Base-by-base conservation (phyloP, 2,329 filamentous ascomycete species). In the Byssothecium circinans region DNA sequence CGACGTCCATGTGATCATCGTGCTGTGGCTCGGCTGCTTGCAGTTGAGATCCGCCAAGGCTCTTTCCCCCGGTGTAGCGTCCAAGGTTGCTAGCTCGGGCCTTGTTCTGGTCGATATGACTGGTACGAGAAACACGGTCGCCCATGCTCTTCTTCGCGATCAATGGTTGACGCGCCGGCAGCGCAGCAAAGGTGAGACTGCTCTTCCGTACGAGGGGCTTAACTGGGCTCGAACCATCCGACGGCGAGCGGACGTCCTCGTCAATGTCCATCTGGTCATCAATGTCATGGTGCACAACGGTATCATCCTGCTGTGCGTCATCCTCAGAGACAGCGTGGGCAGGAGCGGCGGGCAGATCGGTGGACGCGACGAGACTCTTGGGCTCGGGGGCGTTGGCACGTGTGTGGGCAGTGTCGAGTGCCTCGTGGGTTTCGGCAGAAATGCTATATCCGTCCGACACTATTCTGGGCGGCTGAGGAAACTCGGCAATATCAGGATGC, bases 101-200 rank as follows among this genome's bases (percentile, higher is more conserved):
- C 58, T 75, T 80, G 27, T 68, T 62, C 49, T 82, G 80, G 43
- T 95, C 89, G 29, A 91, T 68, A 56, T 96, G 87, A 62, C 89
- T 95, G 6, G 84, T 88, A 50, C 89, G 80, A 18, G 89, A 91
- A 42, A 82, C 74, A 41, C 89, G 80, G 17, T 81, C 79, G 36
- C 80, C 91, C 62, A 91, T 83, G 67, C 88, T 95, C 74, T 91
- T 92, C 69, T 95, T 95, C 14, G 82, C 83, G 25, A 85, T 84
- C 43, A 97, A 77, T 29, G 92, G 92, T 64, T 97, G 92, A 52
- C 94, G 83, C 2, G 92, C 91, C 23, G 94, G 94, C 11, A 99
- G 78, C 15, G 94, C 90, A 30, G 94, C 90, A 73, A 99, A 97
- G 49, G 88, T 95, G 50, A 99, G 80, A 68, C 92, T 97, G 72